Percentiles rank a stretch among this genome's conserved stretches.
phyloP scores from a whole-genome alignment of 306 rosid genomes.

The Cercis canadensis region DNA sequence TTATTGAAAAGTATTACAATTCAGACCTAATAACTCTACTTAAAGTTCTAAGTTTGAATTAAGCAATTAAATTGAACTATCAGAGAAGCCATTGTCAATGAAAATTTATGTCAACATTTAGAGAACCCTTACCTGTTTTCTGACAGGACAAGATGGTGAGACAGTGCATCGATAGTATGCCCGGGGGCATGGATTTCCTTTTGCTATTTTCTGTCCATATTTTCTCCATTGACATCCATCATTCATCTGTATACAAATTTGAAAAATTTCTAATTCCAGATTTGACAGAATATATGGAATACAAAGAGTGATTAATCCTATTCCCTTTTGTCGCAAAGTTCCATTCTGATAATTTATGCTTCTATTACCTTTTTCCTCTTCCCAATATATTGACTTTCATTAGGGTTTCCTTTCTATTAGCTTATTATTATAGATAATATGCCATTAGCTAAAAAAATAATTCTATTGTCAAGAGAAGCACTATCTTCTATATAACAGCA shows the following conservation, averaged over 20 bases:
- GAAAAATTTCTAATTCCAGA: background rate
- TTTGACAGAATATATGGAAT: background rate
- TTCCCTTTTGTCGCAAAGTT: no score
- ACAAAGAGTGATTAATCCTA: no score
- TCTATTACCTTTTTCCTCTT: no score
- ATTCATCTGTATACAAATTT: conserved; percentile 54
- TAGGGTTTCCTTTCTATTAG: no score
- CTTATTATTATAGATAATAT: background rate
- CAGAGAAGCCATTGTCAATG: no score
- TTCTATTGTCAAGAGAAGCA: background rate
- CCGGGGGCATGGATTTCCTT: conserved; percentile 88
- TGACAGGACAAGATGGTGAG: conserved; percentile 69
- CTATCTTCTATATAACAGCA: background rate
- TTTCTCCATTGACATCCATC: conserved; percentile 95
- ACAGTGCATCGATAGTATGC: conserved; percentile 80
- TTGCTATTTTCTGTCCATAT: conserved; percentile 84
- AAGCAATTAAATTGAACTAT: no score
- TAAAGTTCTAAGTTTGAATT: no score
- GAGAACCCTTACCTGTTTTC: conserved; percentile 62
- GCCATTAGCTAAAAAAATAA: background rate
- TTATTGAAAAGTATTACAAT: no score
- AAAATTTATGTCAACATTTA: background rate
- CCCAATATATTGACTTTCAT: no score
- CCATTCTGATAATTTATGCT: no score
- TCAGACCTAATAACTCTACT: no score